These are phyloP conservation scores for Clavispora vitiphila DNA, from an alignment of 805 yeast species.

Conservation along the genomic window DNA sequence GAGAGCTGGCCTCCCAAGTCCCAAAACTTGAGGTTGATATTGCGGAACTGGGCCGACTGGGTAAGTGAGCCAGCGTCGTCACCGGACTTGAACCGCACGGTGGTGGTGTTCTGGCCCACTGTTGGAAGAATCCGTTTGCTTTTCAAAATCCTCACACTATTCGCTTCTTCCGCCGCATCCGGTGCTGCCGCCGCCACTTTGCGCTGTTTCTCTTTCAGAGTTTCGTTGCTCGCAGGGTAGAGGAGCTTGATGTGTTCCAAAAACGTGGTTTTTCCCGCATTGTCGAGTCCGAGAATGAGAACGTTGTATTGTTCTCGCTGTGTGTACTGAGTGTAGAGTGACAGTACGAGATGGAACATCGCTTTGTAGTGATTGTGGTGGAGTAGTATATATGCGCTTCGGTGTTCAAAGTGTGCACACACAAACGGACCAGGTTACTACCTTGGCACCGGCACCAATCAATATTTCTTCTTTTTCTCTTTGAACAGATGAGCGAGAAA, in stretches of 20 bases:
- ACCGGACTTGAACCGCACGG: constrained; percentile 25
- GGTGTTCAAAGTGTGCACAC: background rate
- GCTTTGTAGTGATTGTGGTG: background rate
- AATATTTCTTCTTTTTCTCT: too few relatives aligned
- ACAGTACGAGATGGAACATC: constrained; percentile 44
- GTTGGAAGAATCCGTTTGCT: constrained; percentile 78
- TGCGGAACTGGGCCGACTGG: constrained; percentile 30
- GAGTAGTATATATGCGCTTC: background rate
- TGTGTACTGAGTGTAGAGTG: constrained; percentile 41
- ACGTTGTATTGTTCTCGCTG: constrained; percentile 42
- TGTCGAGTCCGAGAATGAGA: constrained; percentile 83
- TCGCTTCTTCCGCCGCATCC: constrained; percentile 10
- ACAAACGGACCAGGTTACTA: too few relatives aligned
- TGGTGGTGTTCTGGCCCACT: constrained; percentile 81
- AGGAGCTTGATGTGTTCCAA: constrained; percentile 37
- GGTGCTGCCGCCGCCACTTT: constrained; percentile 9
- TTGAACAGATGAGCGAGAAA: too few relatives aligned
- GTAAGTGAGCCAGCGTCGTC: constrained; percentile 34
- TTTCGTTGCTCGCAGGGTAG: constrained; percentile 25
- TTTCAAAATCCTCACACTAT: constrained; percentile 24
- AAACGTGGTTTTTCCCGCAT: constrained; percentile 83
- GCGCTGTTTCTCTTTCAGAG: constrained; percentile 12
- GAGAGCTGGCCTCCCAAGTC: constrained; percentile 94
- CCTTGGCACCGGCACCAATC: too few relatives aligned
- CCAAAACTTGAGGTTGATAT: constrained; percentile 74